These are phyloP conservation scores for Stachybotrys elegans DNA, from an alignment of 2,329 filamentous ascomycete genomes.

Conservation along the genomic window DNA sequence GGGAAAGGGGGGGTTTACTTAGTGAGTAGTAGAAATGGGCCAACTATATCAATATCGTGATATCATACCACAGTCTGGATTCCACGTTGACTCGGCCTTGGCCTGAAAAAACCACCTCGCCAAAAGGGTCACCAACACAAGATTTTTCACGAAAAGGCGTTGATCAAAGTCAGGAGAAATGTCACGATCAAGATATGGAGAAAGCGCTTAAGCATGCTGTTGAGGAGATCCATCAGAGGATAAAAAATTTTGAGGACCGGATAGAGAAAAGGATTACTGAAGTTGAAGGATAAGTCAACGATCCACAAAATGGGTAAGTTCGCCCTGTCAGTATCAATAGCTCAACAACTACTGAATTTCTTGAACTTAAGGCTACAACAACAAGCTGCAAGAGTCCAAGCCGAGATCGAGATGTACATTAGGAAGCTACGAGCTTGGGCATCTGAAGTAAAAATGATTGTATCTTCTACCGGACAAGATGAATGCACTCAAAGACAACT, in stretches of 20 bases:
- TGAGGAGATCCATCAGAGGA: background rate
- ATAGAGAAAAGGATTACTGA: background rate
- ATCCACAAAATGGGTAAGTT: background rate
- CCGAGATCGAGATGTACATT: background rate
- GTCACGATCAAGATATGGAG: background rate
- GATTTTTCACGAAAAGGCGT: background rate
- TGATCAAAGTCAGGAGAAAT: background rate
- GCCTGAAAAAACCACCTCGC: background rate
- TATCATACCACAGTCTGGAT: background rate
- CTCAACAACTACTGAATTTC: background rate
- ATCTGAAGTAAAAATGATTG: background rate
- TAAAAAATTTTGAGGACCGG: background rate
- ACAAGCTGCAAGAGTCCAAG: background rate
- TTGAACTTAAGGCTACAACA: background rate
- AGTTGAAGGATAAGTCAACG: background rate
- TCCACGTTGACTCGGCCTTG: background rate
- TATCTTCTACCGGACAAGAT: background rate
- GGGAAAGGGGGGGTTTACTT: background rate
- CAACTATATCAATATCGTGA: background rate
- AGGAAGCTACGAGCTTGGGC: conserved; percentile 1
- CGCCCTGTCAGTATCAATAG: background rate
- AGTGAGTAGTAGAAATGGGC: background rate
- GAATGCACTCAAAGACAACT: background rate
- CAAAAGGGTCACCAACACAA: background rate
- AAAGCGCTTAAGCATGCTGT: background rate